A percentile compares a stretch with the other conserved stretches of the same genome.
Evolutionary conservation across 495 filamentous ascomycete genomes (phyloP).

Genomic region (Paragyromitra xinjiangensis): DNA sequence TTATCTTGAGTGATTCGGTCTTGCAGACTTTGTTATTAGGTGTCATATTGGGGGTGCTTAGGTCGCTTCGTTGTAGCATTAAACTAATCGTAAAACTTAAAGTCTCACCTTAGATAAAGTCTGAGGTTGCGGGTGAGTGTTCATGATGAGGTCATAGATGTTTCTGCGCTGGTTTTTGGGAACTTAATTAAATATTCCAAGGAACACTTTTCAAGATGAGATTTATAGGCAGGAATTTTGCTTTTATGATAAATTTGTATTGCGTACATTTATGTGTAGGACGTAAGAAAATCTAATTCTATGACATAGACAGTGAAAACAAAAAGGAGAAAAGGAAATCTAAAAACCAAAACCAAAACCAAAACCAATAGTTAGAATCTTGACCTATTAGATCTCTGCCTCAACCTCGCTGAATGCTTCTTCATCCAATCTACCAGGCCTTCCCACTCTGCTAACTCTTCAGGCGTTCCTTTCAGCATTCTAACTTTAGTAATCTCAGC

Average conservation of each 20-base stretch:
- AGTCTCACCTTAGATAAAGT: not conserved
- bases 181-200: not conserved
- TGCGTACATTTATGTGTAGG: too few relatives aligned
- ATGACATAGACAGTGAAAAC: too few relatives aligned
- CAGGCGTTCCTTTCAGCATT: not conserved
- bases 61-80: too few relatives aligned
- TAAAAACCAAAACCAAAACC: not conserved
- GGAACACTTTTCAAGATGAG: too few relatives aligned
- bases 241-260: too few relatives aligned
- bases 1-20: too few relatives aligned
- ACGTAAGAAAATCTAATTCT: too few relatives aligned
- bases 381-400: not conserved
- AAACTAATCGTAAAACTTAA: too few relatives aligned
- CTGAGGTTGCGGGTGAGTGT: not conserved
- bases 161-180: not conserved
- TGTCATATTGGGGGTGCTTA: too few relatives aligned
- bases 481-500: not conserved
- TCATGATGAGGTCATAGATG: not conserved
- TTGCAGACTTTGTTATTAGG: too few relatives aligned
- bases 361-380: not conserved
- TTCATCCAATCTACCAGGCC: not conserved
- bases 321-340: not conserved
- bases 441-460: not conserved
- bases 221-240: not conserved
- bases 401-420: not conserved